Conservation (phyloP, 1,139 yeast species). For the Candida dubliniensis region DNA sequence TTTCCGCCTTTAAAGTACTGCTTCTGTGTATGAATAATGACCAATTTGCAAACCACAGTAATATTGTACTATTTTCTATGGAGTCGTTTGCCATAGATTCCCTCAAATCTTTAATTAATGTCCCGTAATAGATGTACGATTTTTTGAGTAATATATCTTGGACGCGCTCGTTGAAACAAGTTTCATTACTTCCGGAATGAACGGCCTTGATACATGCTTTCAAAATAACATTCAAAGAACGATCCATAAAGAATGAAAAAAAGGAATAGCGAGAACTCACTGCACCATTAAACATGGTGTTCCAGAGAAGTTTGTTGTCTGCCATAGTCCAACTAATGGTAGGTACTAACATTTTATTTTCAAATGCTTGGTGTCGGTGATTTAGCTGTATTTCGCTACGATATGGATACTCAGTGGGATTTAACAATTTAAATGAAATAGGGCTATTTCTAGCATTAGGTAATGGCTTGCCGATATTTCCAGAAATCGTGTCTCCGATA, state of each 20-base stretch:
- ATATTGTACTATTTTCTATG: constrained; percentile 38
- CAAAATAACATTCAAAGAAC: constrained; percentile 36
- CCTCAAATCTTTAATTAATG: constrained; percentile 33
- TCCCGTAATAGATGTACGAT: constrained; percentile 37
- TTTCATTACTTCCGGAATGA: constrained; percentile 14
- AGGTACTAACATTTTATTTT: background rate
- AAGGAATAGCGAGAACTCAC: constrained; percentile 27
- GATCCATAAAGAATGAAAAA: constrained; percentile 39
- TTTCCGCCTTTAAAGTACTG: constrained; percentile 34
- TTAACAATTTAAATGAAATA: constrained; percentile 5
- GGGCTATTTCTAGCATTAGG: constrained; percentile 17
- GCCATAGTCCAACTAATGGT: constrained; percentile 11
- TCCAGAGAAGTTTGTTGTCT: constrained; percentile 25
- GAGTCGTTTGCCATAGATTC: constrained; percentile 32
- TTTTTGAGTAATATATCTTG: constrained; percentile 32
- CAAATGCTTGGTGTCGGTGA: background rate
- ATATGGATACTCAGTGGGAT: constrained; percentile 4
- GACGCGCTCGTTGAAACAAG: constrained; percentile 31
- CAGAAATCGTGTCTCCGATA: background rate
- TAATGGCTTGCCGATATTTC: constrained; percentile 10
- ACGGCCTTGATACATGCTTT: constrained; percentile 18
- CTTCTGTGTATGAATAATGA: constrained; percentile 36
- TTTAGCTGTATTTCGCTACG: background rate
- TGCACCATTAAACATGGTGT: constrained; percentile 28
- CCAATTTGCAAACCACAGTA: constrained; percentile 41